A percentile compares a stretch with the other conserved stretches of the same genome.
Conservation (phyloP, 2,329 filamentous ascomycete genomes). For the Alternaria metachromatica region DNA sequence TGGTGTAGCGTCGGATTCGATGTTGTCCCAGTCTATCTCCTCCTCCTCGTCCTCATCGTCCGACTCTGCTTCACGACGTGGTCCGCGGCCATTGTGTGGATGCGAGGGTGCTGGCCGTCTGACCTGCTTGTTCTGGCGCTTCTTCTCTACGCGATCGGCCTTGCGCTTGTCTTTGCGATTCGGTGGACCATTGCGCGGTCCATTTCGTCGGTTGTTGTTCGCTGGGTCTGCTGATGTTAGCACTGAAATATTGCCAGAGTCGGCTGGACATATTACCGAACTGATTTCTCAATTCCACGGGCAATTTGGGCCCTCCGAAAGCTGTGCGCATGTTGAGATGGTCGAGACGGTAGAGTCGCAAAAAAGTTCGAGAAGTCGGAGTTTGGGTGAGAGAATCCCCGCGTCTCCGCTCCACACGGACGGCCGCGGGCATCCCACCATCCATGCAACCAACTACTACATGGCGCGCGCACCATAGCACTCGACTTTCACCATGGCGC, state of each 20-base stretch:
- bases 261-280: conserved; percentile 37
- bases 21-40: conserved; percentile 40
- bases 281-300: conserved; percentile 54
- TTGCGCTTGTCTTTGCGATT: conserved; percentile 72
- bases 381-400: conserved; percentile 26
- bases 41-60: conserved; percentile 34
- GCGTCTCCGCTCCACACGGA: conserved; percentile 30
- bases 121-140: conserved; percentile 49
- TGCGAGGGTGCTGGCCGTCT: conserved; percentile 20
- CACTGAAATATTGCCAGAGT: not conserved
- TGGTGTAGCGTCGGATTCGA: conserved; percentile 40
- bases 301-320: conserved; percentile 54
- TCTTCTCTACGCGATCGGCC: conserved; percentile 68
- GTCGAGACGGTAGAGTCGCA: conserved; percentile 19
- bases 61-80: conserved; percentile 16
- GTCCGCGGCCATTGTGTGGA: conserved; percentile 24
- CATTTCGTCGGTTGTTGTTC: conserved; percentile 30
- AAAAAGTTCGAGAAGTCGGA: conserved; percentile 44
- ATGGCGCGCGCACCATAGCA: conserved; percentile 32
- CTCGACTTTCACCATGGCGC: conserved; percentile 50
- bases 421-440: conserved; percentile 26
- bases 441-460: conserved; percentile 16
- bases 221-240: conserved; percentile 34
- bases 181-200: conserved; percentile 35
- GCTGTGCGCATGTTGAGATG: conserved; percentile 47